Evolutionary conservation across 805 yeast species (phyloP).

Genomic region (Yarrowia osloensis): DNA sequence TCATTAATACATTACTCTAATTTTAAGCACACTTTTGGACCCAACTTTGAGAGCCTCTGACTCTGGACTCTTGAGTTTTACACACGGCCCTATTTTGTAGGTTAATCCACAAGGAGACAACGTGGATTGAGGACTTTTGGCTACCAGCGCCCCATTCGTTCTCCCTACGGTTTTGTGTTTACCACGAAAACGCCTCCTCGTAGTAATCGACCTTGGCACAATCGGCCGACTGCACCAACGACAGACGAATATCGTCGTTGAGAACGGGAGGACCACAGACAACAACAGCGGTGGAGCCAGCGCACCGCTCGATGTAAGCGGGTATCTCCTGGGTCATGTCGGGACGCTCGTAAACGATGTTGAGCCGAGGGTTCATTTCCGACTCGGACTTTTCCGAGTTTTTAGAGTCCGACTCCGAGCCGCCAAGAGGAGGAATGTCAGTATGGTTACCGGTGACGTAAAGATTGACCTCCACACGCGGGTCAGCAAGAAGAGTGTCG

Average conservation of each 20-base stretch:
- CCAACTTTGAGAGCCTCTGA: background rate
- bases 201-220: slow-evolving; percentile 40
- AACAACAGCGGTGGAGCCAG: slow-evolving; percentile 7
- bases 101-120: background rate
- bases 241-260: slow-evolving; percentile 56
- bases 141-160: background rate
- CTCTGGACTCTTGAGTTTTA: background rate
- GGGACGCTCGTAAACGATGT: background rate
- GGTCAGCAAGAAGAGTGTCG: slow-evolving; percentile 36
- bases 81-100: slow-evolving; percentile 22
- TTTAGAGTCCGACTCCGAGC: slow-evolving; percentile 18
- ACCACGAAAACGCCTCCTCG: slow-evolving; percentile 46
- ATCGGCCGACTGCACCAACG: slow-evolving; percentile 39
- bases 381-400: background rate
- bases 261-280: slow-evolving; percentile 59
- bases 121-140: background rate
- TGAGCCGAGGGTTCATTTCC: background rate
- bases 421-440: background rate
- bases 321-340: background rate
- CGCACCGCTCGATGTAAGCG: background rate
- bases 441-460: slow-evolving; percentile 30
- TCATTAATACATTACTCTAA: background rate
- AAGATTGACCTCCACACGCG: slow-evolving; percentile 37
- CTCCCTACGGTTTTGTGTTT: background rate
- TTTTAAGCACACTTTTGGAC: background rate